phyloP scores from a whole-genome alignment of 441 rosid species.

The Isatis lusitanica region DNA sequence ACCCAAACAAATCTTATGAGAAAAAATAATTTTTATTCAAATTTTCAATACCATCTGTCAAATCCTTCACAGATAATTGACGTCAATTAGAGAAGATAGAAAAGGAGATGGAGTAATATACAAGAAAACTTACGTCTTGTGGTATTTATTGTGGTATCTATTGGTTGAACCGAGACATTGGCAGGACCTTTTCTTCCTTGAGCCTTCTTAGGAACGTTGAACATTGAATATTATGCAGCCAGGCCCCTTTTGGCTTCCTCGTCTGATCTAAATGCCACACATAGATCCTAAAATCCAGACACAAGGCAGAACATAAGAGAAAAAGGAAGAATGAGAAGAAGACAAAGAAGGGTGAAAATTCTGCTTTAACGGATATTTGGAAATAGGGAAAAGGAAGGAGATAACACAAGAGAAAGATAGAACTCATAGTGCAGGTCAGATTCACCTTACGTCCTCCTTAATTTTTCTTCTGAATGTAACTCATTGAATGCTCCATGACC shows the following conservation, averaged over 20 bases:
- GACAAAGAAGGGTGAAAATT: neutral
- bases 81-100: constrained; percentile 5
- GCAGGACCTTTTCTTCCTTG: constrained; percentile 21
- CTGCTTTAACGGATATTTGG: neutral
- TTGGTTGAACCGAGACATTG: constrained; percentile 20
- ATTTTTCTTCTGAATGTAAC: constrained; percentile 22
- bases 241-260: constrained; percentile 32
- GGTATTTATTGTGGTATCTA: constrained; percentile 12
- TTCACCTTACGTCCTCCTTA: constrained; percentile 1
- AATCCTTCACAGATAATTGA: constrained; percentile 2
- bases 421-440: constrained; percentile 28
- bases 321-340: constrained; percentile 1
- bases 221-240: constrained; percentile 19
- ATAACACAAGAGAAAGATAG: neutral
- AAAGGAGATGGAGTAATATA: constrained; percentile 4
- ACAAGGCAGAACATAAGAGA: constrained; percentile 5
- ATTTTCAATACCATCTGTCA: neutral
- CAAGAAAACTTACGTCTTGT: constrained; percentile 29
- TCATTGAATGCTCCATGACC: constrained; percentile 17
- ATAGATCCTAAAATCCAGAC: constrained; percentile 11
- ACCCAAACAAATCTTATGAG: neutral
- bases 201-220: neutral
- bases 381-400: constrained; percentile 10
- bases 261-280: constrained; percentile 18
- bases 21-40: neutral